Conservation (phyloP, 768 basidiomycete species). For the Boletus fagicola region DNA sequence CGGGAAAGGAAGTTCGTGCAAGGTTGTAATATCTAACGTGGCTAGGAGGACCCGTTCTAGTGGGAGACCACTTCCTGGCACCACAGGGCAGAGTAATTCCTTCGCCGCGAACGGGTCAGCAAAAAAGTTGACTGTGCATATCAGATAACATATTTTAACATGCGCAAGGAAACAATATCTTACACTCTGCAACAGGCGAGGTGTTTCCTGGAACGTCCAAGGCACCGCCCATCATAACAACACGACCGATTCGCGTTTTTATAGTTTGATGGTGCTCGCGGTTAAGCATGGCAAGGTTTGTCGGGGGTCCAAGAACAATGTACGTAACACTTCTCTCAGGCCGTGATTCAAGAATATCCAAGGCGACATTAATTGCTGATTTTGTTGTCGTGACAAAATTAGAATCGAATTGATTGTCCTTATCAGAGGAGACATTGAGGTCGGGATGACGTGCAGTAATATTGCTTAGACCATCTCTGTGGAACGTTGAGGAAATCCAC, state of each 20-base stretch:
- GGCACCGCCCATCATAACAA: conserved; percentile 93
- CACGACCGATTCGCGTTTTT: conserved; percentile 58
- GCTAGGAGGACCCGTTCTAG: conserved; percentile 65
- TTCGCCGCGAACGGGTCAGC: conserved; percentile 86
- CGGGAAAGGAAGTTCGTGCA: conserved; percentile 74
- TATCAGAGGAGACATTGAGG: conserved; percentile 36
- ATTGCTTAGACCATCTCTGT: conserved; percentile 66
- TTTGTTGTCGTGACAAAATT: conserved; percentile 47
- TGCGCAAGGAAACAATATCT: conserved; percentile 20
- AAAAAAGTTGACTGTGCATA: conserved; percentile 69
- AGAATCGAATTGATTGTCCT: conserved; percentile 31
- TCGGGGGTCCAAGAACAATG: conserved; percentile 72
- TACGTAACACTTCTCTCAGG: conserved; percentile 63
- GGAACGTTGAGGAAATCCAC: not conserved
- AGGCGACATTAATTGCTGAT: conserved; percentile 52
- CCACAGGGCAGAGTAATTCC: conserved; percentile 52
- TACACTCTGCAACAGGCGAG: conserved; percentile 80
- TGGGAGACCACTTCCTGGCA: conserved; percentile 47
- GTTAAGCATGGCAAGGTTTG: conserved; percentile 72
- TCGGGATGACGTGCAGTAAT: conserved; percentile 68
- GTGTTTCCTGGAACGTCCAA: conserved; percentile 90
- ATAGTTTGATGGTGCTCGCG: conserved; percentile 53
- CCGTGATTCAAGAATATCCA: conserved; percentile 51
- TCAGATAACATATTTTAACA: not conserved
- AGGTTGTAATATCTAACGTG: conserved; percentile 81